Percentiles rank a stretch among this genome's conserved stretches.
Conservation (phyloP, 2,329 filamentous ascomycete genomes). For the Penicillium sp. region DNA sequence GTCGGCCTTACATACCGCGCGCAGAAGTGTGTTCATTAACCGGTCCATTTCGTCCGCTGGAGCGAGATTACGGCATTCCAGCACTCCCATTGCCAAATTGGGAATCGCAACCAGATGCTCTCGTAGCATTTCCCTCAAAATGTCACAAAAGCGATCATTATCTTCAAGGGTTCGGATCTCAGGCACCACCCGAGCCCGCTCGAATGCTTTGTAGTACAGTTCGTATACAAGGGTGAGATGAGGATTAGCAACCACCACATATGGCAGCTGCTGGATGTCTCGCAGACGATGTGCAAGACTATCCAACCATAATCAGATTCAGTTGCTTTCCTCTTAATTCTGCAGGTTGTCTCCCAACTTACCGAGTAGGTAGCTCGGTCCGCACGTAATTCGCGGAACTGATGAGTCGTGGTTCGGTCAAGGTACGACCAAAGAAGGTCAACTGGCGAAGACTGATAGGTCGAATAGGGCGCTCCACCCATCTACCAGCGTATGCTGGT, state of each 20-base stretch:
- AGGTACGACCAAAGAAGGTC: constrained; percentile 91
- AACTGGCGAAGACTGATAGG: constrained; percentile 96
- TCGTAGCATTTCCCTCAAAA: constrained; percentile 74
- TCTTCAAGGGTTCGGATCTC: constrained; percentile 84
- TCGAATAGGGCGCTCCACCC: constrained; percentile 85
- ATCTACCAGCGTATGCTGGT: constrained; percentile 54
- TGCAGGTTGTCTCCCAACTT: constrained; percentile 19
- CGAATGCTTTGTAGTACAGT: constrained; percentile 95
- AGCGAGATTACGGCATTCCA: constrained; percentile 84
- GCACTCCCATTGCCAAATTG: constrained; percentile 86
- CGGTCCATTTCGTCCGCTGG: constrained; percentile 76
- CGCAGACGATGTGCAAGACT: constrained; percentile 91
- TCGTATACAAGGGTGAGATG: constrained; percentile 96
- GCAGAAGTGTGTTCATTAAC: constrained; percentile 91
- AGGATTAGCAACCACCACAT: constrained; percentile 91
- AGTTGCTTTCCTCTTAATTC: neutral
- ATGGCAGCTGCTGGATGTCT: constrained; percentile 95
- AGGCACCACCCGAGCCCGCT: constrained; percentile 76
- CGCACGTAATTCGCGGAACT: constrained; percentile 97
- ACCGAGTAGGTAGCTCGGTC: constrained; percentile 85
- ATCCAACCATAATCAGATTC: neutral
- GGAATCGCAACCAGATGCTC: constrained; percentile 93
- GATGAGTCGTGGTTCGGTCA: constrained; percentile 84
- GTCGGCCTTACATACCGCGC: constrained; percentile 62
- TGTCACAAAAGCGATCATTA: constrained; percentile 80